A percentile compares a stretch with the other conserved stretches of the same genome.
phyloP scores from a whole-genome alignment of 331 rosid genomes.

The Telfairia occidentalis region DNA sequence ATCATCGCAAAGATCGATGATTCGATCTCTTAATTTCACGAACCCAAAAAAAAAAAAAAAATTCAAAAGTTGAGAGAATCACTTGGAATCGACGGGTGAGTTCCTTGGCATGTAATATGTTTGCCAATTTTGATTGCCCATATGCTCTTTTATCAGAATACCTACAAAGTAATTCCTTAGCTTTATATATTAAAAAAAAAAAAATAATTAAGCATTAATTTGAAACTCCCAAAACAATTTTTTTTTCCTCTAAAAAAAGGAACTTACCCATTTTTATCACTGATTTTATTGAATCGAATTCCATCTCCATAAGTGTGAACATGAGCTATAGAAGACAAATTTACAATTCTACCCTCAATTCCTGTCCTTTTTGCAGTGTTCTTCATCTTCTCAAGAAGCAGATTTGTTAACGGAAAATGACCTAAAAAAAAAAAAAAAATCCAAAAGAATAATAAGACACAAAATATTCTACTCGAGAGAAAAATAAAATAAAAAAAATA shows the following conservation, averaged over 20 bases:
- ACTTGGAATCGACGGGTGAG: slow-evolving; percentile 73
- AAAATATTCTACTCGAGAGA: too few species aligned
- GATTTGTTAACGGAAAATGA: slow-evolving; percentile 69
- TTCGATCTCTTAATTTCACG: too few species aligned
- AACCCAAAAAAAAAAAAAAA: too few species aligned
- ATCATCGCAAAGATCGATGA: too few species aligned
- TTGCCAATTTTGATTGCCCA: slow-evolving; percentile 88
- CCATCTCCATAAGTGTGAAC: slow-evolving; percentile 47
- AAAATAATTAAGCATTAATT: neutral
- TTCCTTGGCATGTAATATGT: slow-evolving; percentile 70
- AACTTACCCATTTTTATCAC: slow-evolving; percentile 39
- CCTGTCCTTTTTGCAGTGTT: slow-evolving; percentile 58
- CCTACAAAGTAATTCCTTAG: slow-evolving; percentile 16
- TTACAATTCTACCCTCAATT: slow-evolving; percentile 79
- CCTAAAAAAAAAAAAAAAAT: slow-evolving; percentile 20
- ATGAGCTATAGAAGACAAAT: slow-evolving; percentile 91
- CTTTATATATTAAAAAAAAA: neutral
- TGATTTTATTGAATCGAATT: slow-evolving; percentile 54
- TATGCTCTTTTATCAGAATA: slow-evolving; percentile 70
- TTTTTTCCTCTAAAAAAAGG: too few species aligned
- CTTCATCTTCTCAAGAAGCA: slow-evolving; percentile 74
- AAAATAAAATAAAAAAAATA: too few species aligned
- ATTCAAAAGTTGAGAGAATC: neutral
- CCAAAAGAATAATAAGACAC: neutral
- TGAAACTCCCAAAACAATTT: neutral